A percentile compares a stretch with the other conserved stretches of the same genome.
These are phyloP conservation scores for Fraxinus dipetala DNA, from an alignment of 305 asterid genomes.

Conservation along the genomic window DNA sequence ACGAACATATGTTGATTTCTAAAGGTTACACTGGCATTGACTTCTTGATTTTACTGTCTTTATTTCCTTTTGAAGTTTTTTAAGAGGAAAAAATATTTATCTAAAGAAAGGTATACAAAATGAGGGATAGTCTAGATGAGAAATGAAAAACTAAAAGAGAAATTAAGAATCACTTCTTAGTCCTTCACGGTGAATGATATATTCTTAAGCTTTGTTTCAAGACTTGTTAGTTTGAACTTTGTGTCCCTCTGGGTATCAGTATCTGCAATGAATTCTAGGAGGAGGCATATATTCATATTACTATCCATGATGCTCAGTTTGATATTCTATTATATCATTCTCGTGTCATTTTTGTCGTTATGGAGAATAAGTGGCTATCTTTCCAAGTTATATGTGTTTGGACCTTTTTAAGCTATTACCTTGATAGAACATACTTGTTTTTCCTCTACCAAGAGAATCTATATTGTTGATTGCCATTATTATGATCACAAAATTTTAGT, in stretches of 20 bases:
- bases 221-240: not conserved
- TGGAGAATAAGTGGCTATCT: conserved; percentile 2
- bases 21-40: not conserved
- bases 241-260: not conserved
- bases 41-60: conserved; percentile 1
- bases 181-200: not conserved
- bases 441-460: conserved; percentile 12
- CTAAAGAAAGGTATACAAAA: not conserved
- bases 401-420: conserved; percentile 18
- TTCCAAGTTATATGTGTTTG: conserved; percentile 15
- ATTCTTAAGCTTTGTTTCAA: not conserved
- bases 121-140: not conserved
- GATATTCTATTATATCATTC: not conserved
- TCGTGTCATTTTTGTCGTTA: not conserved
- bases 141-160: not conserved
- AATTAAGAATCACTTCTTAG: not conserved
- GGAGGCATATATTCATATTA: not conserved
- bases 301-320: not conserved
- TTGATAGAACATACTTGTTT: conserved; percentile 12
- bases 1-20: not conserved
- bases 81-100: not conserved
- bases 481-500: not conserved
- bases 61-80: not conserved
- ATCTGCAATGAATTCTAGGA: not conserved
- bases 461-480: conserved; percentile 4